Percentiles rank a stretch among this genome's conserved stretches.
phyloP scores from a whole-genome alignment of 2,329 filamentous ascomycete genomes.

The Penicillium polonicum region DNA sequence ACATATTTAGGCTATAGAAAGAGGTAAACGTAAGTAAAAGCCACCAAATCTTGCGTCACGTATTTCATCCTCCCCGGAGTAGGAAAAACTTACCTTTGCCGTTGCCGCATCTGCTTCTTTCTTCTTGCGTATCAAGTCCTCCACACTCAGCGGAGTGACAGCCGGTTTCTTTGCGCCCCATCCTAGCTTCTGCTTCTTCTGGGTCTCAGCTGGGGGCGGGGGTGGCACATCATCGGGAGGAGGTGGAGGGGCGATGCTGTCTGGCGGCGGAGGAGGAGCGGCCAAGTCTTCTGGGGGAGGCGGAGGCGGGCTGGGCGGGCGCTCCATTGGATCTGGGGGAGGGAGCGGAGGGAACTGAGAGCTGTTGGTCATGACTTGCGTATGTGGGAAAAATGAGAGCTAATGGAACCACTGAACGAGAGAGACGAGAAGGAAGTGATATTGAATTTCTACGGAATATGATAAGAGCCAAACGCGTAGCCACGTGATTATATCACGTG shows the following conservation, averaged over 20 bases:
- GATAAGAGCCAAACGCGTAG: slow-evolving; percentile 15
- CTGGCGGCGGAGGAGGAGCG: slow-evolving; percentile 45
- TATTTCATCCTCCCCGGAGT: not conserved
- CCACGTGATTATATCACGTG: slow-evolving; percentile 22
- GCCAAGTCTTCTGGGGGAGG: slow-evolving; percentile 38
- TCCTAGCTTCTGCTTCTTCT: slow-evolving; percentile 56
- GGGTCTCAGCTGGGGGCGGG: slow-evolving; percentile 40
- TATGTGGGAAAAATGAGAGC: not conserved
- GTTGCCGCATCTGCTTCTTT: slow-evolving; percentile 80
- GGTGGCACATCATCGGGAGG: slow-evolving; percentile 45
- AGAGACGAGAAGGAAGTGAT: slow-evolving; percentile 15
- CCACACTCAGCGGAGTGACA: slow-evolving; percentile 68
- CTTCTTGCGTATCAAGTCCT: slow-evolving; percentile 82
- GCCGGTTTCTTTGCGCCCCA: slow-evolving; percentile 48
- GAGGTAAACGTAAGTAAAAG: slow-evolving; percentile 18
- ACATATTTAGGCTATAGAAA: slow-evolving; percentile 71
- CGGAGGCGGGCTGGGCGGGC: slow-evolving; percentile 43
- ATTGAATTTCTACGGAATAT: slow-evolving; percentile 33
- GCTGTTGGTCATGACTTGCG: slow-evolving; percentile 29
- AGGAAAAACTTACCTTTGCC: slow-evolving; percentile 60
- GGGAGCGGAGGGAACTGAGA: slow-evolving; percentile 32
- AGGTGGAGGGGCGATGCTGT: slow-evolving; percentile 41
- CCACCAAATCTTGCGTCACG: not conserved
- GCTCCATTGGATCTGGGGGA: slow-evolving; percentile 38
- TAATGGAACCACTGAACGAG: not conserved